phyloP scores from a whole-genome alignment of 2,329 filamentous ascomycete genomes.

The Nannizziopsis barbatae region DNA sequence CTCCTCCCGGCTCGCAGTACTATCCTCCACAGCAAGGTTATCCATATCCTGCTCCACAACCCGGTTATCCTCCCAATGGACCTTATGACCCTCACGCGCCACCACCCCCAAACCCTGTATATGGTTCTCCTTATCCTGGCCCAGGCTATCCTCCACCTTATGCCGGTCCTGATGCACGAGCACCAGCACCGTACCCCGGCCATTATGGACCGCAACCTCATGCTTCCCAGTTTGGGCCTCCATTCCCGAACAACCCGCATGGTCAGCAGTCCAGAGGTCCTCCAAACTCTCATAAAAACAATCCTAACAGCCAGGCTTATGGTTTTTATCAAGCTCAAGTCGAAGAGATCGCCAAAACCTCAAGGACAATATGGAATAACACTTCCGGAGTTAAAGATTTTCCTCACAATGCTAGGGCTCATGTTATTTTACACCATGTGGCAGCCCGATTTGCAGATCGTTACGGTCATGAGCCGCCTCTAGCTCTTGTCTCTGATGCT shows the following conservation, averaged over 20 bases:
- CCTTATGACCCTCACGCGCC: constrained; percentile 17
- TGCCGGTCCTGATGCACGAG: constrained; percentile 16
- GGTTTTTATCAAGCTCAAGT: constrained; percentile 40
- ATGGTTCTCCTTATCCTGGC: constrained; percentile 19
- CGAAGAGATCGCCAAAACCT: constrained; percentile 44
- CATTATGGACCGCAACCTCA: constrained; percentile 15
- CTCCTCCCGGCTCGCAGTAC: constrained; percentile 19
- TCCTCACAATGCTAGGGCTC: constrained; percentile 51
- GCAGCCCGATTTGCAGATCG: constrained; percentile 46
- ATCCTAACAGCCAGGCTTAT: constrained; percentile 26
- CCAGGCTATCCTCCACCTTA: constrained; percentile 19
- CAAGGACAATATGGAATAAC: constrained; percentile 52
- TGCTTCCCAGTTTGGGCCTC: constrained; percentile 11
- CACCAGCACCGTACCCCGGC: constrained; percentile 15
- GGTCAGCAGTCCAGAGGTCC: constrained; percentile 5
- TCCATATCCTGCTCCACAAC: constrained; percentile 18
- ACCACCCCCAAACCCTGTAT: constrained; percentile 16
- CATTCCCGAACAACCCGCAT: constrained; percentile 10
- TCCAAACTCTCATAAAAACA: constrained; percentile 13
- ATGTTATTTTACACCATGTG: constrained; percentile 53
- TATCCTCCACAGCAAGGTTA: constrained; percentile 18
- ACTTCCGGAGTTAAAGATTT: constrained; percentile 51
- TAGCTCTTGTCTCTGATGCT: constrained; percentile 51
- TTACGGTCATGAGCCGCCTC: constrained; percentile 47
- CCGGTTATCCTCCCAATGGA: constrained; percentile 16